Conservation (phyloP, 345 rosid genomes). For the Xanthoceras sorbifolium region DNA sequence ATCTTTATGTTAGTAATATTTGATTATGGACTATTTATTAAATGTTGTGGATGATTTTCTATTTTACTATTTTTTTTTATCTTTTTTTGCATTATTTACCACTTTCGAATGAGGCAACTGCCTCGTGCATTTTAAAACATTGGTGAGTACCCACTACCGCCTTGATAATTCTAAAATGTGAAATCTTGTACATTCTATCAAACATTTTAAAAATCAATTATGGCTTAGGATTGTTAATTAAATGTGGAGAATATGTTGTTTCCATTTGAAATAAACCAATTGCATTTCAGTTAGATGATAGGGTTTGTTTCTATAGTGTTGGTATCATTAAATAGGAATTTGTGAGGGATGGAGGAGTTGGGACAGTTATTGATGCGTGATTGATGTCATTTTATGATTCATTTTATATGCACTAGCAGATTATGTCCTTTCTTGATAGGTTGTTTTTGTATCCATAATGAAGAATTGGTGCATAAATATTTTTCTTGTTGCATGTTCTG, state of each 20-base stretch:
- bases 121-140: too few species aligned
- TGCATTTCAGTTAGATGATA: neutral
- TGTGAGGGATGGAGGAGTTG: neutral
- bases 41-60: too few species aligned
- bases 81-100: too few species aligned
- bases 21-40: too few species aligned
- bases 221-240: neutral
- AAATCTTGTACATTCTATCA: neutral
- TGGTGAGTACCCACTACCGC: neutral
- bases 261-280: neutral
- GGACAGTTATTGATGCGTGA: neutral
- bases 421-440: neutral
- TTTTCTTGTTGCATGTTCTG: neutral
- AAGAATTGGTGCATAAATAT: neutral
- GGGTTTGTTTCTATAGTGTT: neutral
- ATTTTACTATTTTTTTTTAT: too few species aligned
- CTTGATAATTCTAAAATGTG: too few species aligned
- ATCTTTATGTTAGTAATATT: too few species aligned
- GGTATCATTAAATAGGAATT: neutral
- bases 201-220: neutral
- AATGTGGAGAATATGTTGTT: neutral
- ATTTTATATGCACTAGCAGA: conserved; percentile 5
- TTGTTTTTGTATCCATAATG: too few species aligned
- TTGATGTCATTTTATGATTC: neutral
- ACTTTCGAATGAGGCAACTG: too few species aligned